Conservation (phyloP, 257 asterid genomes). For the Coffea eugenioides region DNA sequence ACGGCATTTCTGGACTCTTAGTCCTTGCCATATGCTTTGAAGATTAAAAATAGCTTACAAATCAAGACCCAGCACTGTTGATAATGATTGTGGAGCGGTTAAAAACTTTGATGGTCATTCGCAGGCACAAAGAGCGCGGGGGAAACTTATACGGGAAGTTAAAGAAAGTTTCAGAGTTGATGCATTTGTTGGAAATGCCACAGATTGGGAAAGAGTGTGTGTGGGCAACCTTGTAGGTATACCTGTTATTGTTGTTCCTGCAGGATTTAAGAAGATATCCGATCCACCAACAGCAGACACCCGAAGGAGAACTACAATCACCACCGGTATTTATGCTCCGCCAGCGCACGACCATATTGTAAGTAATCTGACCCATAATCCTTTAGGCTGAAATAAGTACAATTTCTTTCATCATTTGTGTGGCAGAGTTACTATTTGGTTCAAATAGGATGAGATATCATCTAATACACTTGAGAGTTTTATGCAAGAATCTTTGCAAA, state of each 20-base stretch:
- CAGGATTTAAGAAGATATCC: slow-evolving; percentile 66
- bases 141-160: slow-evolving; percentile 71
- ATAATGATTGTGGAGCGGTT: too few species aligned
- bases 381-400: background rate
- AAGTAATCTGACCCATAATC: slow-evolving; percentile 25
- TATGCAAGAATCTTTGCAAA: too few species aligned
- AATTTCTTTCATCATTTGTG: too few species aligned
- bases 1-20: too few species aligned
- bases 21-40: too few species aligned
- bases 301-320: slow-evolving; percentile 62
- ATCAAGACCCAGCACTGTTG: too few species aligned
- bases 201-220: slow-evolving; percentile 84
- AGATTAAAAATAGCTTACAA: too few species aligned
- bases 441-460: too few species aligned
- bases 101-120: background rate
- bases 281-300: slow-evolving; percentile 54
- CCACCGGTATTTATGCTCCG: slow-evolving; percentile 84
- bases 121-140: slow-evolving; percentile 89
- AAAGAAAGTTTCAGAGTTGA: slow-evolving; percentile 62
- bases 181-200: slow-evolving; percentile 77
- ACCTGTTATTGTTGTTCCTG: slow-evolving; percentile 76
- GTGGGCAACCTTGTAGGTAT: slow-evolving; percentile 89
- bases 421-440: too few species aligned
- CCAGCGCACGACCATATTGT: slow-evolving; percentile 85
- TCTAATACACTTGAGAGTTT: too few species aligned